Conservation (phyloP, 1,139 yeast species). For the Geotrichum fermentans region DNA sequence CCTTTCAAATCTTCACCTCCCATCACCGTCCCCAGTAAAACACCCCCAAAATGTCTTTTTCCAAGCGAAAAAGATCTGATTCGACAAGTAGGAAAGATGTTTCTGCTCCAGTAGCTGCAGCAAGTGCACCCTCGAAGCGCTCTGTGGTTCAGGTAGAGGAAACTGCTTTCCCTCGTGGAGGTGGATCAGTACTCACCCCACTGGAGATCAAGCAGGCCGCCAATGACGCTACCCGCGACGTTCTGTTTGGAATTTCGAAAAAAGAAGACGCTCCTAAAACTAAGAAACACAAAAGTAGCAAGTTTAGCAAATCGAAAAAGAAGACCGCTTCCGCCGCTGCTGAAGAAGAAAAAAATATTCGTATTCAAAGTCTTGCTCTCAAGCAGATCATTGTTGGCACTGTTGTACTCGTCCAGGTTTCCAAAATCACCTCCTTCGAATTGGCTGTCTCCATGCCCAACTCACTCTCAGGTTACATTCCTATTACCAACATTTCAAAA, state of each 20-base stretch:
- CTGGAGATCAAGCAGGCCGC: constrained; percentile 89
- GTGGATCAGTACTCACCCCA: constrained; percentile 74
- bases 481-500: constrained; percentile 70
- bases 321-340: constrained; percentile 9
- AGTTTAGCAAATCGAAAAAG: constrained; percentile 20
- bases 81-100: constrained; percentile 10
- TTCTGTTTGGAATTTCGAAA: constrained; percentile 52
- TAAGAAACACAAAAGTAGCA: constrained; percentile 19
- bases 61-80: constrained; percentile 18
- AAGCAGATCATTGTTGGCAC: constrained; percentile 66
- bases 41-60: constrained; percentile 7
- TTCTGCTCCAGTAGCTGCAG: background rate
- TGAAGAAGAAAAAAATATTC: constrained; percentile 32
- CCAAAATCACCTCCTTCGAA: constrained; percentile 56
- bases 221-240: constrained; percentile 87
- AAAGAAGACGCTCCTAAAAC: constrained; percentile 13
- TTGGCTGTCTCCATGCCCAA: constrained; percentile 74
- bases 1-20: background rate
- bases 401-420: constrained; percentile 68
- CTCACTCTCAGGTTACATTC: constrained; percentile 72
- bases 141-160: constrained; percentile 32
- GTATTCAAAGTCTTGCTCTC: constrained; percentile 58
- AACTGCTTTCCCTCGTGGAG: constrained; percentile 93
- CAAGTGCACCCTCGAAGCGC: constrained; percentile 1
- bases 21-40: background rate